Percentiles rank a stretch among this genome's conserved stretches.
Evolutionary conservation across 2,329 filamentous ascomycete genomes (phyloP).

Genomic region (Diaporthe sp.): DNA sequence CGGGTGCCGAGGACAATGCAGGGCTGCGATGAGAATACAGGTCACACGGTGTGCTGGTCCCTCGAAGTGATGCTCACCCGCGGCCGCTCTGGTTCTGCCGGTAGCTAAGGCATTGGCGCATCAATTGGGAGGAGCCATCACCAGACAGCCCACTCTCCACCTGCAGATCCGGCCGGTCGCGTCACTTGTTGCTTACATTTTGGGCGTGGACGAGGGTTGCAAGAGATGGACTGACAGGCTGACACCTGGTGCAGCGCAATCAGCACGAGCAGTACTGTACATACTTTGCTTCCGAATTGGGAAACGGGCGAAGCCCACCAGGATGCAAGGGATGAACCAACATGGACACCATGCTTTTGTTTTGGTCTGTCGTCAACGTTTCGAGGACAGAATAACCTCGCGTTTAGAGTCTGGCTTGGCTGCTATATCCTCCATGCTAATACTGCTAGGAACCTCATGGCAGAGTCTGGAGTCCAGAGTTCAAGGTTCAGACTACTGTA

Average conservation of each 20-base stretch:
- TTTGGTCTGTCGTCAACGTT: conserved; percentile 26
- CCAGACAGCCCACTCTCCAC: background rate
- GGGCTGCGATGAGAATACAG: conserved; percentile 18
- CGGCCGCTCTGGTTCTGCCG: background rate
- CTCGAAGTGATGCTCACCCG: background rate
- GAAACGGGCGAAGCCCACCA: conserved; percentile 16
- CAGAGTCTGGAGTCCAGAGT: background rate
- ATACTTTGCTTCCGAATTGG: conserved; percentile 13
- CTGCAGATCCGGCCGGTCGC: background rate
- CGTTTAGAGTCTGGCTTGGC: conserved; percentile 31
- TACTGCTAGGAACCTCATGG: conserved; percentile 12
- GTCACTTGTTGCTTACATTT: background rate
- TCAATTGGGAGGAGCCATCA: background rate
- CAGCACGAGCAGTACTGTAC: background rate
- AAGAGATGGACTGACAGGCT: background rate
- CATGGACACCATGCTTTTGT: conserved; percentile 22
- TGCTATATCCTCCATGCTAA: conserved; percentile 34
- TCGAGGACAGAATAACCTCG: conserved; percentile 26
- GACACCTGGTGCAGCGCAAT: background rate
- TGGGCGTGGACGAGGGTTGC: background rate
- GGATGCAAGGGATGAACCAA: conserved; percentile 28
- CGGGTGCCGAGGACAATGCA: conserved; percentile 28
- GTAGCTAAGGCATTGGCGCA: conserved; percentile 2
- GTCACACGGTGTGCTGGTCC: conserved; percentile 13
- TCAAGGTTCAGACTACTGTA: background rate